Evolutionary conservation across 352 stramenopile species (phyloP), one percentile per base, ranked within the genome.

Genomic region (Phytophthora meadii): DNA sequence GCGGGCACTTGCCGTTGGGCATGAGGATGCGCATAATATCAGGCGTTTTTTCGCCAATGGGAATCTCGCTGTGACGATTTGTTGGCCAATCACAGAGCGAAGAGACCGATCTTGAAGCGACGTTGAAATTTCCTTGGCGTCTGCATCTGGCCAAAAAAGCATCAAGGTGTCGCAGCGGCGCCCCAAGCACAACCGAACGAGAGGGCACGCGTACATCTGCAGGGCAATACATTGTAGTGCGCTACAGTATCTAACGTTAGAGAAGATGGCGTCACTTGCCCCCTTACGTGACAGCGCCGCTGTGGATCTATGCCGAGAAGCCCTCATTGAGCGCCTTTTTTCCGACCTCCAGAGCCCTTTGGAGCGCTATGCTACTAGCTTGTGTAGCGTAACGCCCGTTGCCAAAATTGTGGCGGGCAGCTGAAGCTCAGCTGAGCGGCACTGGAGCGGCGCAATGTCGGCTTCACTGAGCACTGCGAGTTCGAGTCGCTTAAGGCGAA

Each of bases 21-120:
- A 61, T 7, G 42, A 54, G 25, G 57, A 63, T 69, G 50, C 4
- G 51, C 49, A 15, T 11, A 22, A 67, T 69, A 74, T 78, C 70
- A 78, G 65, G 52, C 47, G 12, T 30, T 55, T 75, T 77, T 74
- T 24, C 42, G 30, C 70, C 65, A 78, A 75, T 72, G 14, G 15
- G 25, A 65, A 39, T 27, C 9, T 4, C n/a, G 17, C 0, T 22
- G 6, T 15, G 10, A 10, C 28, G 2, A 6, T 58, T 62, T 22
- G 36, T 53, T n/a, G 14, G 4, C 57, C 68, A 76, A 76, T 72
- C 37, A 22, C n/a, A 11, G 19, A n/a, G n/a, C 28, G 34, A 34
- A 24, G 12, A 59, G 19, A 0, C 27, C 56, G 52, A 74, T 72
- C 66, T 54, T 76, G 52, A 67, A 74, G 44, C 15, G 65, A 7